Base-by-base conservation (phyloP, 2,329 filamentous ascomycete species). In the Xylariaceae sp. region DNA sequence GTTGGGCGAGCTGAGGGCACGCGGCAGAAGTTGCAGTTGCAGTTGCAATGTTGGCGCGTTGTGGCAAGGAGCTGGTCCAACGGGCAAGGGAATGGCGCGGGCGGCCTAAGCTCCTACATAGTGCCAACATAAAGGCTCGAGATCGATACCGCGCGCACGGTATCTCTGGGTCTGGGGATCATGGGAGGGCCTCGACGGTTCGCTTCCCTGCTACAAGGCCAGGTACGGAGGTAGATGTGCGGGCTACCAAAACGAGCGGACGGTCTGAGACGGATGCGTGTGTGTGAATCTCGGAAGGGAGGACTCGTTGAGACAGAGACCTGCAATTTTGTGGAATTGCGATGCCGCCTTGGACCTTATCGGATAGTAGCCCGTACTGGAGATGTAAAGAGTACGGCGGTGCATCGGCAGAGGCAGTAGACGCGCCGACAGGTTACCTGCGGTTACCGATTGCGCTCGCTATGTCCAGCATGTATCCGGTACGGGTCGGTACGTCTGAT, bases 61-160 rank as follows among this genome's bases (percentile, higher is more conserved):
- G 51, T 52, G 46, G 46, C 19, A 34, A 43, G 49, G 49, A 46
- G 19, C 30, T 44, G 10, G 37, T 48, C 56, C 58, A 53, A 51
- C 47, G 37, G 15, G 58, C 52, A 49, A 59, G 45, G 58, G 54
- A 61, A 53, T 61, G 62, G 60, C 57, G 59, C 53, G 62, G 58
- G 57, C 60, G 59, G 59, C 61, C 63, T 53, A 61, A 47, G 58
- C 62, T 54, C 47, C 61, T 61, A 60, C 62, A 61, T 61, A 60
- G 61, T 34, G 56, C 59, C 52, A 62, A 63, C 63, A 65, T 63
- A 51, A 43, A 50, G 52, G 42, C 44, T 42, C 30, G n/a, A 40
- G 47, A 45, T 43, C 41, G 10, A 43, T 43, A 43, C 41, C 41
- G 41, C 21, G 41, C 21, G 18, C 21, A 43, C 41, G 41, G 41